Conservation (phyloP, 108 stramenopile species). For the Tribonema minus region DNA sequence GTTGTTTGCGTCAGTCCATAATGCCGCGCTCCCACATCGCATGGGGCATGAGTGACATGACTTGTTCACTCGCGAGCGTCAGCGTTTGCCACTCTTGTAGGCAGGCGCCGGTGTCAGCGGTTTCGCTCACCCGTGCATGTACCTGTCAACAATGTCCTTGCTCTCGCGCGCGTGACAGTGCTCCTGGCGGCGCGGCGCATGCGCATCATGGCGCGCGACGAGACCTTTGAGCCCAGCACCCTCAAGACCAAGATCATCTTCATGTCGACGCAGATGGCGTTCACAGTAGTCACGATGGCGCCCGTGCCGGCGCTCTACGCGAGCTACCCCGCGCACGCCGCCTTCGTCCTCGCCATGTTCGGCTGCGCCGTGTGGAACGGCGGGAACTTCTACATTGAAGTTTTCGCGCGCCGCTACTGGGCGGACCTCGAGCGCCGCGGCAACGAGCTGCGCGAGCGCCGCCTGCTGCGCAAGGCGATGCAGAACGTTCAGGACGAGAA, state of each 20-base stretch:
- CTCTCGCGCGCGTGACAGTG: too few relatives aligned
- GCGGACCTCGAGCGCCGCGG: constrained; percentile 5
- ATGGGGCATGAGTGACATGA: too few relatives aligned
- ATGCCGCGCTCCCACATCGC: too few relatives aligned
- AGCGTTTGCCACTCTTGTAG: too few relatives aligned
- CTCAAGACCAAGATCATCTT: constrained; percentile 56
- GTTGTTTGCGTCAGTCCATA: too few relatives aligned
- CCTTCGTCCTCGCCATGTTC: constrained; percentile 9
- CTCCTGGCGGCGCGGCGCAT: background rate
- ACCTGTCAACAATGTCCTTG: too few relatives aligned
- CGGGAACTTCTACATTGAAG: constrained; percentile 44
- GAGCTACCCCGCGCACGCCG: background rate
- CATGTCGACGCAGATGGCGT: constrained; percentile 50
- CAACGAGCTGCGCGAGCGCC: constrained; percentile 1
- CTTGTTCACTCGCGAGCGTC: too few relatives aligned
- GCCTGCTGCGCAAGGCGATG: constrained; percentile 18
- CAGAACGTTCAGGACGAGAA: too few relatives aligned
- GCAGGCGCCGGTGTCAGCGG: too few relatives aligned
- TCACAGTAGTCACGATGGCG: constrained; percentile 49
- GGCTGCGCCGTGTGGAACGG: constrained; percentile 31
- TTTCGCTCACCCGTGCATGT: too few relatives aligned
- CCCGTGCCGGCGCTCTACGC: constrained; percentile 36
- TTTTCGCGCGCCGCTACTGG: constrained; percentile 44
- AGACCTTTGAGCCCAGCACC: constrained; percentile 42
- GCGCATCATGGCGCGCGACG: constrained; percentile 37